Conservation (phyloP, 148 eudicot genomes). For the Nepenthes mirabilis region DNA sequence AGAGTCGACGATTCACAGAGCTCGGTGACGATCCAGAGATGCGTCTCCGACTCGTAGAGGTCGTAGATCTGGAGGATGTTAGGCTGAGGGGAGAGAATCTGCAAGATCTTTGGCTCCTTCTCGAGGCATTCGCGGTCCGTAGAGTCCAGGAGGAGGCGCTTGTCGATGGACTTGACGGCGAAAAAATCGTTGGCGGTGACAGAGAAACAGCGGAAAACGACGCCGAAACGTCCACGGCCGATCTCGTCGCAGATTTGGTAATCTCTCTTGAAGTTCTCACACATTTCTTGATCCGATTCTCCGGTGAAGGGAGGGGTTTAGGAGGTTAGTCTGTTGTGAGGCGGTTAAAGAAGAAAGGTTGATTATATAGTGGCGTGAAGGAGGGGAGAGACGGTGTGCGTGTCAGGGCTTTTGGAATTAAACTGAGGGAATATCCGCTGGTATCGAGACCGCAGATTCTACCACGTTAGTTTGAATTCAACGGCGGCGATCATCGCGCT, state of each 20-base stretch:
- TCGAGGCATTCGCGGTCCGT: constrained; percentile 37
- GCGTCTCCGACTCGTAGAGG: constrained; percentile 26
- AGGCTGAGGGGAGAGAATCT: constrained; percentile 28
- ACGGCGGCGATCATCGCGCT: too few relatives aligned
- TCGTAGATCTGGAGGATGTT: constrained; percentile 26
- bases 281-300: constrained; percentile 20
- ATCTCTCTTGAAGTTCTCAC: constrained; percentile 32
- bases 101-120: constrained; percentile 32
- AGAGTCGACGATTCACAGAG: constrained; percentile 18
- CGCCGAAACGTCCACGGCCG: constrained; percentile 79
- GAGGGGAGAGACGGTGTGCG: too few relatives aligned
- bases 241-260: constrained; percentile 70
- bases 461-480: too few relatives aligned
- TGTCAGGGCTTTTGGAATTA: too few relatives aligned
- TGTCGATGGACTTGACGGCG: constrained; percentile 71
- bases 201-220: constrained; percentile 60
- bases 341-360: not conserved
- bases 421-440: too few relatives aligned
- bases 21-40: constrained; percentile 29
- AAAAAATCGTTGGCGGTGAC: constrained; percentile 15
- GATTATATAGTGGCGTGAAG: too few relatives aligned
- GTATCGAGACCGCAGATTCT: too few relatives aligned
- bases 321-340: not conserved
- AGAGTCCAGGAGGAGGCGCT: constrained; percentile 22
- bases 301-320: not conserved